Base-by-base conservation (phyloP, 225 moss, liverwort and hornwort species). In the Neckera pumila region DNA sequence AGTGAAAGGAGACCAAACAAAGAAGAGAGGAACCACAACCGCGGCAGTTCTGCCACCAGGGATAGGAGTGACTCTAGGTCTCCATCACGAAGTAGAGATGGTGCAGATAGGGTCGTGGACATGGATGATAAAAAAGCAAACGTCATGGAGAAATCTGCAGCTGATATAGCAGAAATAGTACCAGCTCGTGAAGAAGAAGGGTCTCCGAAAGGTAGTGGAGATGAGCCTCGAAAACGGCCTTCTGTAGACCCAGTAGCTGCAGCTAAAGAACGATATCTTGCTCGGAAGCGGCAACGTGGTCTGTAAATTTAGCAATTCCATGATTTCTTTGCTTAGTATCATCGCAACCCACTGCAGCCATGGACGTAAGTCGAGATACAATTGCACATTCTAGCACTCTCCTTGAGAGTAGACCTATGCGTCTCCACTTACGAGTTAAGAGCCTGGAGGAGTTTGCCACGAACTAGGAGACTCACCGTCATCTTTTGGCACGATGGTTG, bases 251-350 rank as follows among this genome's bases (percentile, higher is more conserved):
- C 92, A 28, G 89, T 97, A 59, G 90, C 94, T 84, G 90, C 97
- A 81, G 97, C 97, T 10, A 97, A 86, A 88, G 95, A 97, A 73
- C 93, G 97, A 76, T 97, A 94, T 83, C 86, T 97, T 79, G 96
- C 95, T 79, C 95, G 96, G 33, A 97, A 96, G 90, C 93, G 88
- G 86, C 96, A 95, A 75, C 93, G 95, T 30, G 92, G 86, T 85
- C 42, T 88, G 56, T 93, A 90, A 89, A 66, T 45, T 57, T 81
- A 78, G 36, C 45, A 67, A 75, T 47, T 40, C 16, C 40, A 42
- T 54, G 17, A 77, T 77, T 77, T 87, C 56, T 56, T 65, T 56
- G 84, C 80, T 38, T 33, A 60, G 43, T 59, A 36, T 59, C 73
- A 31, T 53, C 40, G 57, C 47, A 21, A 57, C 73, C 49, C 59